phyloP scores from a whole-genome alignment of 345 rosid species.

The Ricinus communis region DNA sequence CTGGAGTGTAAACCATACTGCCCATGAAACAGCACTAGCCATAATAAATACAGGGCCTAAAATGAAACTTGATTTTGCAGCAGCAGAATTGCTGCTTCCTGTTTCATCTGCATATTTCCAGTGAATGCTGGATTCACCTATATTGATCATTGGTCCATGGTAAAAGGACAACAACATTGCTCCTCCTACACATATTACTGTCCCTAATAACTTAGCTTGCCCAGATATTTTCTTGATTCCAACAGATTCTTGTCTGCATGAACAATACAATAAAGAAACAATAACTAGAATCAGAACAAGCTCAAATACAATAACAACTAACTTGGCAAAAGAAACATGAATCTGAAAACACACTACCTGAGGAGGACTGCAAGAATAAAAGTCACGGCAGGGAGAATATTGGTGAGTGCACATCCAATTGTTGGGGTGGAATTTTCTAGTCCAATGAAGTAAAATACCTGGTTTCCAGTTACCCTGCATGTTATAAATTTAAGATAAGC shows the following conservation, averaged over 20 bases:
- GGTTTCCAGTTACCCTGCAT: conserved; percentile 70
- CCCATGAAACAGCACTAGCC: conserved; percentile 57
- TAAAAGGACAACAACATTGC: conserved; percentile 92
- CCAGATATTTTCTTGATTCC: conserved; percentile 60
- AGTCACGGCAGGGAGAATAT: conserved; percentile 76
- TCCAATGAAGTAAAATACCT: conserved; percentile 79
- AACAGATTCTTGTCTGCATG: conserved; percentile 66
- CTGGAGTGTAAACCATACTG: conserved; percentile 82
- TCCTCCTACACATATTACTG: conserved; percentile 74
- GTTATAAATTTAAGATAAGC: too few species aligned
- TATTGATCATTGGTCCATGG: conserved; percentile 58
- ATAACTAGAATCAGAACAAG: background rate
- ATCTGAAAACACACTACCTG: conserved; percentile 37
- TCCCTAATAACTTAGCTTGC: conserved; percentile 79
- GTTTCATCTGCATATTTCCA: conserved; percentile 63
- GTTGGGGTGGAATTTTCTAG: conserved; percentile 72
- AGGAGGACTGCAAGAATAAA: conserved; percentile 72
- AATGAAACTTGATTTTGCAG: conserved; percentile 39
- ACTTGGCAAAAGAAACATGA: background rate
- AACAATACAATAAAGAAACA: background rate
- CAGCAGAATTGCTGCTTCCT: conserved; percentile 16
- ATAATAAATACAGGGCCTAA: conserved; percentile 65
- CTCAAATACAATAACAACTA: background rate
- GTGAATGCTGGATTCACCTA: conserved; percentile 67
- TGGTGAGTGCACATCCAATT: conserved; percentile 77